Evolutionary conservation across 805 yeast species (phyloP), one percentile per base, ranked within the genome.

Genomic region (Ogataea pini): DNA sequence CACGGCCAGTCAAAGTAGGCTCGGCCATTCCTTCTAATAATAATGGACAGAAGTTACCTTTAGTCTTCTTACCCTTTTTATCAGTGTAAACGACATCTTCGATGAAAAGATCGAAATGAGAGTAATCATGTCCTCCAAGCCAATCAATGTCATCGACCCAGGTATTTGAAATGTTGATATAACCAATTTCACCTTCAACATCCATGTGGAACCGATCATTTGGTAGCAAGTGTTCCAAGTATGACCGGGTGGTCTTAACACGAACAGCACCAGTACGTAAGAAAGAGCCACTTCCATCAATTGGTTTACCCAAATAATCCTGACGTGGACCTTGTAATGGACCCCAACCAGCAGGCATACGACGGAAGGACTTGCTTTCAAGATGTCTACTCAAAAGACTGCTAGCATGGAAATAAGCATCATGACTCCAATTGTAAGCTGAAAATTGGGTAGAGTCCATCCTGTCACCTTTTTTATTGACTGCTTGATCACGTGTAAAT

Each of bases 111-210:
- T 47, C 50, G 22, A 47, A 47, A 20, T 47, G 50, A 37, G 50
- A 47, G 33, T 47, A 47, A 31, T 47, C 50, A 38, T 38, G 43
- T 14, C 50, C 50, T 7, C 47, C 50, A n/a, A 47, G 50, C 50
- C 50, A 47, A 4, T 47, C 50, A 22, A 47, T 47, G 25, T 47
- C 44, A 24, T 47, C 50, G 28, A 47, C 42, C 50, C 50, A 47
- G 10, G 50, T 47, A 28, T 47, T 47, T 6, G 47, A 43, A 9
- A 37, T 17, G 20, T 19, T 37, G 33, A 47, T 22, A 19, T 42
- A 43, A 16, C 34, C 50, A 16, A 43, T 34, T 22, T 47, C 50
- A 29, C 50, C 50, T 2, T 42, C 34, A n/a, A 43, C 47, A 17
- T 47, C 50, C 19, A 47, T 17, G 14, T 25, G 29, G 28, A 47